These are phyloP conservation scores for Aspergillus jensenii DNA, from an alignment of 2,329 filamentous ascomycete species.

Conservation along the genomic window DNA sequence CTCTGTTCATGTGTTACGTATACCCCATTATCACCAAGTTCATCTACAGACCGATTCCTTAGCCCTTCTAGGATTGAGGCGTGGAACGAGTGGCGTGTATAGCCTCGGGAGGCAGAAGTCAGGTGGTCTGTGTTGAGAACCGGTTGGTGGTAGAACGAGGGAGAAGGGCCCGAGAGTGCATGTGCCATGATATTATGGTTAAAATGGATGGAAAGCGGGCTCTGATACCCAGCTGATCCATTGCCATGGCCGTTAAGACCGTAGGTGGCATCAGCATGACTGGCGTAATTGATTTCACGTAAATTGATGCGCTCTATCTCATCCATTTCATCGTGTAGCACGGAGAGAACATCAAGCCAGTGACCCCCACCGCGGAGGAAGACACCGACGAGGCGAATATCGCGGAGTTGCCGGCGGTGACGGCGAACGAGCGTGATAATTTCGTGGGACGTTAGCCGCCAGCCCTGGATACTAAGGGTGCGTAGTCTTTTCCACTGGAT, in stretches of 20 bases:
- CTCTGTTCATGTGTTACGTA: constrained; percentile 34
- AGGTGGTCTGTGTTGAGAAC: constrained; percentile 16
- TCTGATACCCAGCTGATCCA: not conserved
- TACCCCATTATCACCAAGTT: constrained; percentile 38
- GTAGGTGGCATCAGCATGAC: constrained; percentile 33
- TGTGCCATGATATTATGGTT: not conserved
- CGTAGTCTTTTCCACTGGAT: constrained; percentile 61
- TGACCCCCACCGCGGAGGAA: constrained; percentile 58
- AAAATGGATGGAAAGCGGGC: constrained; percentile 6
- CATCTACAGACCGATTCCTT: constrained; percentile 27
- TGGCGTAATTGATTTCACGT: constrained; percentile 60
- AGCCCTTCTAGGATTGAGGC: constrained; percentile 25
- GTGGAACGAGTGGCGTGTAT: constrained; percentile 9
- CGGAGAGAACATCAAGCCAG: constrained; percentile 61
- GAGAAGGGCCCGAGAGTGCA: not conserved
- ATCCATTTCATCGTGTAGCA: constrained; percentile 57
- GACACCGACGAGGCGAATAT: constrained; percentile 61
- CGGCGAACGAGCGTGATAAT: constrained; percentile 58
- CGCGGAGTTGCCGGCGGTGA: constrained; percentile 57
- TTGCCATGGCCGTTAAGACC: constrained; percentile 11
- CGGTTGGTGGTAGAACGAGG: constrained; percentile 10
- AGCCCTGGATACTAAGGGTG: constrained; percentile 65
- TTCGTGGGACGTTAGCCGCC: constrained; percentile 61
- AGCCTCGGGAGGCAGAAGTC: constrained; percentile 1
- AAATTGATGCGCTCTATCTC: constrained; percentile 63